phyloP scores from a whole-genome alignment of 2,329 filamentous ascomycete species.

The Colletotrichum sansevieriae region DNA sequence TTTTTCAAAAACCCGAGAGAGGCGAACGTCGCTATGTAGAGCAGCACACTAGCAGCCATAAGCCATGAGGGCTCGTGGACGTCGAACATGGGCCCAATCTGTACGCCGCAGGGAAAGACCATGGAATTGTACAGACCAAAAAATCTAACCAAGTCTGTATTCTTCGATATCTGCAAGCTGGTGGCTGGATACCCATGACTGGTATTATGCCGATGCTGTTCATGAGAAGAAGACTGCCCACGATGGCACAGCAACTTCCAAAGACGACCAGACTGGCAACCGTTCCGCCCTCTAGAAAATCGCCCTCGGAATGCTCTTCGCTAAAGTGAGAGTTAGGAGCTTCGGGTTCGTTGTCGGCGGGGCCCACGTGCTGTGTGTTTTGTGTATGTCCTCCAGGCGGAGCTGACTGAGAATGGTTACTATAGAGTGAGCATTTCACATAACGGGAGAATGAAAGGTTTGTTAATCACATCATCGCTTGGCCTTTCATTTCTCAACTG shows the following conservation, averaged over 20 bases:
- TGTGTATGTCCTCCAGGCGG: no score
- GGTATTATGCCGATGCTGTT: slow-evolving; percentile 73
- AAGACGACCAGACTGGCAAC: slow-evolving; percentile 76
- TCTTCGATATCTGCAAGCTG: slow-evolving; percentile 70
- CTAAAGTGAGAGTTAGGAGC: background rate
- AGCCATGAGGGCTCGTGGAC: slow-evolving; percentile 72
- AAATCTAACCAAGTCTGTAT: slow-evolving; percentile 76
- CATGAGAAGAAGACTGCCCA: slow-evolving; percentile 73
- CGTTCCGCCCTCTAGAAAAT: slow-evolving; percentile 76
- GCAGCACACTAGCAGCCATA: slow-evolving; percentile 52
- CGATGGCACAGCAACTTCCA: slow-evolving; percentile 73
- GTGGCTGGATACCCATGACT: slow-evolving; percentile 73
- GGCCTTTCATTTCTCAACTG: no score
- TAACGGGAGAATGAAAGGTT: no score
- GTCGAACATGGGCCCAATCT: slow-evolving; percentile 79
- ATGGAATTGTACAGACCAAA: slow-evolving; percentile 77
- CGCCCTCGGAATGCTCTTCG: background rate
- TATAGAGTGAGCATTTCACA: no score
- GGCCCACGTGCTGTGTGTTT: no score
- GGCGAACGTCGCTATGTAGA: slow-evolving; percentile 29
- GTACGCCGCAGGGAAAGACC: slow-evolving; percentile 76
- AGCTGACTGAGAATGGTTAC: no score
- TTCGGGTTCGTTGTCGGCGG: background rate
- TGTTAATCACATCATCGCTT: no score
- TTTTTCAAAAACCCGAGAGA: slow-evolving; percentile 31